These are phyloP conservation scores for Inonotus obliquus DNA, from an alignment of 1,284 basidiomycete genomes.

Conservation along the genomic window DNA sequence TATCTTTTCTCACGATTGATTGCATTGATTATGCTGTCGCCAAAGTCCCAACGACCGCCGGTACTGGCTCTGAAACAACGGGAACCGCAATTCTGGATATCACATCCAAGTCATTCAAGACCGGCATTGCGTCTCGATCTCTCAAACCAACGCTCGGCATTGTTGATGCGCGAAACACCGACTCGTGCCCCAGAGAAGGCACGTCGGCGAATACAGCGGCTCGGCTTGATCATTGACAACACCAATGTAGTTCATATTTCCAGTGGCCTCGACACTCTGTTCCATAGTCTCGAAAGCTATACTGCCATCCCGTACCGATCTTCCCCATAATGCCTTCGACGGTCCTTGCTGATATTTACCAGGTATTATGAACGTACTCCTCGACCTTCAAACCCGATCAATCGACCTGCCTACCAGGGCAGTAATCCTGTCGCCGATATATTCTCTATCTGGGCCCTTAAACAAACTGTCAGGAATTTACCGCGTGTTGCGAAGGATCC, in stretches of 20 bases:
- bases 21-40: not conserved
- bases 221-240: not conserved
- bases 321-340: not conserved
- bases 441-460: conserved; percentile 92
- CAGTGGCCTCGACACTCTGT: conserved; percentile 88
- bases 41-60: conserved; percentile 88
- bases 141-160: conserved; percentile 89
- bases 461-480: conserved; percentile 86
- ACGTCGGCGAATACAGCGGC: not conserved
- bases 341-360: conserved; percentile 16
- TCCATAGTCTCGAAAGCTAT: conserved; percentile 93
- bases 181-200: conserved; percentile 57
- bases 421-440: conserved; percentile 96
- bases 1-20: not conserved
- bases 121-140: conserved; percentile 90
- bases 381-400: conserved; percentile 84
- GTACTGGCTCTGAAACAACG: conserved; percentile 96
- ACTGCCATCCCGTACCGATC: conserved; percentile 76
- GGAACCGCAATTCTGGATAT: conserved; percentile 97
- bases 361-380: conserved; percentile 87
- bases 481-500: conserved; percentile 82
- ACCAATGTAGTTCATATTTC: conserved; percentile 76
- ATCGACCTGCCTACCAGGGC: conserved; percentile 93
- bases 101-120: conserved; percentile 89
- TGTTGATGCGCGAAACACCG: conserved; percentile 81